Conservation (phyloP, 805 yeast species). For the Suhomyces sp. region DNA sequence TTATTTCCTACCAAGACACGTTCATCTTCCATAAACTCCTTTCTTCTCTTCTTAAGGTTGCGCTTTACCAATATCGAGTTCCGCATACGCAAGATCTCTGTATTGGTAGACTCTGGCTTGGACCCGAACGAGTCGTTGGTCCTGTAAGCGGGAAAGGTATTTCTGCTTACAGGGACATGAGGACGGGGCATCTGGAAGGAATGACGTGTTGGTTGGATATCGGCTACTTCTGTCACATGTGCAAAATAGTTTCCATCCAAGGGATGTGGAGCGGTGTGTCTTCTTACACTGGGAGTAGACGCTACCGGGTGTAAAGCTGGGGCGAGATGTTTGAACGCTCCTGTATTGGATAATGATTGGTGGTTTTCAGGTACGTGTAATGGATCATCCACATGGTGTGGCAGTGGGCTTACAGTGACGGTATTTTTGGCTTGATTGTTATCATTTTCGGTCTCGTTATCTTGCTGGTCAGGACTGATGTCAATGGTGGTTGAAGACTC, state of each 20-base stretch:
- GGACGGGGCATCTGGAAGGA: conserved; percentile 5
- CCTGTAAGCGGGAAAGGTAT: conserved; percentile 18
- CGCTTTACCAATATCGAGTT: conserved; percentile 46
- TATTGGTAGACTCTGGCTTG: conserved; percentile 25
- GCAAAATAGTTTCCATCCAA: neutral
- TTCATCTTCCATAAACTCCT: conserved; percentile 48
- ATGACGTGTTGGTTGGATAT: conserved; percentile 3
- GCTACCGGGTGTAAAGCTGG: neutral
- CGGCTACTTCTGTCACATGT: neutral
- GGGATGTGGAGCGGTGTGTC: conserved; percentile 11
- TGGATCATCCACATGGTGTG: no score
- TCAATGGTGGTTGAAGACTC: conserved; percentile 4
- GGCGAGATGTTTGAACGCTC: neutral
- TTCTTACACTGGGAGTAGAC: conserved; percentile 2
- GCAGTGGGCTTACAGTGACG: neutral
- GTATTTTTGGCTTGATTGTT: neutral
- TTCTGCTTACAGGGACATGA: conserved; percentile 14
- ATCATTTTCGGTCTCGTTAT: neutral
- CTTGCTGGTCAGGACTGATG: conserved; percentile 1
- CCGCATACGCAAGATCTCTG: conserved; percentile 53
- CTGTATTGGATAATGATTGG: neutral
- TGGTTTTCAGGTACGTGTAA: neutral
- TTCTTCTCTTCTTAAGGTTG: conserved; percentile 40
- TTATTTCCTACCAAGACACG: conserved; percentile 72
- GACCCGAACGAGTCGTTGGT: neutral